A percentile compares a stretch with the other conserved stretches of the same genome.
phyloP scores from a whole-genome alignment of 768 basidiomycete species.

The Rhodotorula babjevae region DNA sequence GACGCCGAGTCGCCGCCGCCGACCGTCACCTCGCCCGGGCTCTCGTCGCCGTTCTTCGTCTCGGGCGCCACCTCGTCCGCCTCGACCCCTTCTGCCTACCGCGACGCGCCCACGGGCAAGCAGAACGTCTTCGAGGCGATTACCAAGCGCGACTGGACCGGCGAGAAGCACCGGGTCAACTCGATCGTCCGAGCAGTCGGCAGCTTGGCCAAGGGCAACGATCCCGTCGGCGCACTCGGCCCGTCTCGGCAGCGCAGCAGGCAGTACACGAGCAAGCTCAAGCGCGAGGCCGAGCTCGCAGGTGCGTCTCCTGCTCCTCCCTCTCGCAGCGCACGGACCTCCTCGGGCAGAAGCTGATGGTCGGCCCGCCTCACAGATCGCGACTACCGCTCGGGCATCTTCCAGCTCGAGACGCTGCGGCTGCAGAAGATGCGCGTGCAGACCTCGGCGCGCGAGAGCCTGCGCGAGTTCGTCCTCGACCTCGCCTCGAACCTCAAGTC shows the following conservation, averaged over 20 bases:
- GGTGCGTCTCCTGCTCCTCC: conserved; percentile 17
- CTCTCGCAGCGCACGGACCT: no score
- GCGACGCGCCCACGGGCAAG: conserved; percentile 36
- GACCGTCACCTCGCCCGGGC: background rate
- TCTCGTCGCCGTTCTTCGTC: conserved; percentile 24
- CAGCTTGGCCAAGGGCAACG: conserved; percentile 22
- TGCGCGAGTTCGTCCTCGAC: conserved; percentile 39
- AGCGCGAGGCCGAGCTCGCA: conserved; percentile 42
- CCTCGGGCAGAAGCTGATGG: background rate
- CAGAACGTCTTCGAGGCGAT: conserved; percentile 37
- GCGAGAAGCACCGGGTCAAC: conserved; percentile 36
- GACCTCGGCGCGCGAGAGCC: conserved; percentile 28
- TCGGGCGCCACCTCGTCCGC: conserved; percentile 28
- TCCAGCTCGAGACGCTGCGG: conserved; percentile 42
- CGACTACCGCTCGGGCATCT: conserved; percentile 34
- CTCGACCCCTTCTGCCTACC: background rate
- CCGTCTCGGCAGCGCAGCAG: conserved; percentile 8
- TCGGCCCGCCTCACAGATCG: background rate
- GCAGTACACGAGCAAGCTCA: conserved; percentile 31
- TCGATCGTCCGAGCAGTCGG: conserved; percentile 33
- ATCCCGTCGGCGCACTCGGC: background rate
- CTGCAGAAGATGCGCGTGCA: conserved; percentile 40
- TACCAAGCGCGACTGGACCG: conserved; percentile 35
- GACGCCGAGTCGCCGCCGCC: conserved; percentile 9
- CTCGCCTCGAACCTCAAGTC: conserved; percentile 26